These are phyloP conservation scores for Vitis riparia DNA, from an alignment of 164 flowering plant species.

Conservation along the genomic window DNA sequence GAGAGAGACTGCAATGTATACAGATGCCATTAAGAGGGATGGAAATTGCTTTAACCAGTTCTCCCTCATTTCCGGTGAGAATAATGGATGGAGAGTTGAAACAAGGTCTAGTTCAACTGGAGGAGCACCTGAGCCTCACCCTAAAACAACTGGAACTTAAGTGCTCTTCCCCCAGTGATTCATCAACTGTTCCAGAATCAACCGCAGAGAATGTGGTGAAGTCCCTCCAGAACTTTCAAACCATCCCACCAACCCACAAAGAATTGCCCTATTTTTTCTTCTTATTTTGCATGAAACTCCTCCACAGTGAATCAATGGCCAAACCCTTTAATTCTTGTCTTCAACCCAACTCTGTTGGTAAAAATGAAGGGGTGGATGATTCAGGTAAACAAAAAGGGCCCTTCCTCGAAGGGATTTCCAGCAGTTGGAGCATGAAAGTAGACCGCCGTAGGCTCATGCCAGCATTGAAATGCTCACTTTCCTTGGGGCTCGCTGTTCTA, in stretches of 20 bases:
- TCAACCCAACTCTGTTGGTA: background rate
- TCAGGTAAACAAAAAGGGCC: conserved; percentile 17
- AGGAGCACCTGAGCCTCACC: conserved; percentile 28
- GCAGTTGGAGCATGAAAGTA: conserved; percentile 11
- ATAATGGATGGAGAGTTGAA: conserved; percentile 31
- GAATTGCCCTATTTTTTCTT: conserved; percentile 73
- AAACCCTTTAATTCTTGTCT: conserved; percentile 2
- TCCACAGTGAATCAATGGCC: conserved; percentile 25
- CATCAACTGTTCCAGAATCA: conserved; percentile 47
- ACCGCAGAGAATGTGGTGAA: conserved; percentile 13
- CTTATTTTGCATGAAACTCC: conserved; percentile 67
- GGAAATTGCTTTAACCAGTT: conserved; percentile 54
- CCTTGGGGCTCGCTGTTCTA: conserved; percentile 68
- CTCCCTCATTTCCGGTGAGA: conserved; percentile 32
- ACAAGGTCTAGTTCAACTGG: conserved; percentile 22
- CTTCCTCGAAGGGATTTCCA: conserved; percentile 4
- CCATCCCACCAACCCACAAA: conserved; percentile 24
- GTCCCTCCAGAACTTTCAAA: conserved; percentile 43
- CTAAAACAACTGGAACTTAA: conserved; percentile 26
- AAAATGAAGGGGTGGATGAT: conserved; percentile 10
- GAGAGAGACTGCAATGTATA: conserved; percentile 43
- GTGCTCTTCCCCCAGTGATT: conserved; percentile 18
- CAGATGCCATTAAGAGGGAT: conserved; percentile 67
- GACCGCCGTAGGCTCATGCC: conserved; percentile 39
- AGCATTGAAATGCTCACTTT: conserved; percentile 69